Evolutionary conservation across 495 filamentous ascomycete species (phyloP).

Genomic region (Aspergillus biplanus): DNA sequence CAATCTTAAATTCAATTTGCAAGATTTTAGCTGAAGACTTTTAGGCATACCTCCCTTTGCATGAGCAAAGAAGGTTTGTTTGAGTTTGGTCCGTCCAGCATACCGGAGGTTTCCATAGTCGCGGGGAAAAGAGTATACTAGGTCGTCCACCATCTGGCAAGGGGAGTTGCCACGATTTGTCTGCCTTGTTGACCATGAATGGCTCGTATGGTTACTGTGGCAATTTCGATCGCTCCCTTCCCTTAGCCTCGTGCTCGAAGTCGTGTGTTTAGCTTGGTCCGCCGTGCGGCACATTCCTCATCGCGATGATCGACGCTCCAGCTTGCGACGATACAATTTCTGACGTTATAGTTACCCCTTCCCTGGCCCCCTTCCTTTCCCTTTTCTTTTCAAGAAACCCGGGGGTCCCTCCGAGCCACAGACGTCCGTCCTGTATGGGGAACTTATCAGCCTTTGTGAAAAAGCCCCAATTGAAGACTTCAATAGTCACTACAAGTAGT

Average conservation of each 20-base stretch:
- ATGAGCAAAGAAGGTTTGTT: constrained; percentile 31
- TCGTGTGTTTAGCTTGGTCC: constrained; percentile 17
- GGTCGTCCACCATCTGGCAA: constrained; percentile 23
- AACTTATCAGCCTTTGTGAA: constrained; percentile 2
- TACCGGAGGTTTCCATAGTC: constrained; percentile 34
- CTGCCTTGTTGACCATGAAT: constrained; percentile 15
- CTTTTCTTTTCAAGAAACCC: constrained; percentile 8
- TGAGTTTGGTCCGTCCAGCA: constrained; percentile 34
- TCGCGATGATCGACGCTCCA: constrained; percentile 1
- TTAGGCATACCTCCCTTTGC: constrained; percentile 27
- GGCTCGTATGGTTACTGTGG: constrained; percentile 24
- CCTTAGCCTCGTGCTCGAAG: constrained; percentile 14
- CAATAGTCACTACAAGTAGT: background rate
- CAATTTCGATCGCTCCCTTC: constrained; percentile 22
- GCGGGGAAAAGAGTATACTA: constrained; percentile 19
- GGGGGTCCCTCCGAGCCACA: background rate
- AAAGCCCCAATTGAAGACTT: background rate
- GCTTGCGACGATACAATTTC: constrained; percentile 14
- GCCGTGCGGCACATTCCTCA: constrained; percentile 18
- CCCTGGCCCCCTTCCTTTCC: too few relatives aligned
- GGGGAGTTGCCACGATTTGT: constrained; percentile 32
- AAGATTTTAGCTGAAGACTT: constrained; percentile 34
- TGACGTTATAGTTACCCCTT: background rate
- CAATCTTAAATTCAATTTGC: background rate
- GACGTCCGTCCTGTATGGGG: background rate